These are phyloP conservation scores for Thelonectria discophora DNA, from an alignment of 2,329 filamentous ascomycete genomes.

Conservation along the genomic window DNA sequence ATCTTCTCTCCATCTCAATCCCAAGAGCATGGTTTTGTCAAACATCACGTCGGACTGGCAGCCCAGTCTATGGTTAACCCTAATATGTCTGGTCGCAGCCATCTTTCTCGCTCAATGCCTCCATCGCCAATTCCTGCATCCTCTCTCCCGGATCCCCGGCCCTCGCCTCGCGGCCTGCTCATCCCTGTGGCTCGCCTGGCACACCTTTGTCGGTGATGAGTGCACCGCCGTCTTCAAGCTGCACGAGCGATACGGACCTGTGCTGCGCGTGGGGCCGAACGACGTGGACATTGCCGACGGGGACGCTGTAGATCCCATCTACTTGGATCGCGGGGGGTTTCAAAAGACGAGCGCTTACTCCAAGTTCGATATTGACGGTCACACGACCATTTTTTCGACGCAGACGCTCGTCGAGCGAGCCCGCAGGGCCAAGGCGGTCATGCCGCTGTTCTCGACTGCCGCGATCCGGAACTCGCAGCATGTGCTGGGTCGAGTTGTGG, in stretches of 20 bases:
- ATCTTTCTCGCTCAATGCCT: too few relatives aligned
- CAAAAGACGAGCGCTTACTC: conserved; percentile 59
- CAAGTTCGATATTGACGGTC: conserved; percentile 67
- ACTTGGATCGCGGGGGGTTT: conserved; percentile 62
- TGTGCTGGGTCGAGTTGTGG: conserved; percentile 35
- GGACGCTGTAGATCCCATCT: conserved; percentile 58
- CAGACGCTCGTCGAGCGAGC: conserved; percentile 52
- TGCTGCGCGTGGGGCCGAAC: conserved; percentile 50
- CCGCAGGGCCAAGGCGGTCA: conserved; percentile 58
- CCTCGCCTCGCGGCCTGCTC: conserved; percentile 11
- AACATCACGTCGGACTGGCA: too few relatives aligned
- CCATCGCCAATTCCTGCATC: conserved; percentile 5
- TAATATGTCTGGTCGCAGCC: too few relatives aligned
- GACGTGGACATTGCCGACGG: conserved; percentile 54
- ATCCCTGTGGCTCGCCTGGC: conserved; percentile 19
- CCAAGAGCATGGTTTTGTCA: too few relatives aligned
- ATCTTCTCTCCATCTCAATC: too few relatives aligned
- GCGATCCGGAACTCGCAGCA: conserved; percentile 45
- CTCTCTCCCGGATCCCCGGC: conserved; percentile 19
- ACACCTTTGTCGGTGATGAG: conserved; percentile 26
- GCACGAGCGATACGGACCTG: conserved; percentile 47
- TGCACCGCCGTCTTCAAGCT: conserved; percentile 28
- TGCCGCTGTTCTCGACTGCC: conserved; percentile 58
- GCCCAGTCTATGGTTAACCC: too few relatives aligned
- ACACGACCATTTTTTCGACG: conserved; percentile 62